Evolutionary conservation across 257 asterid species (phyloP), one percentile per base, ranked within the genome.

Genomic region (Ballota nigra): DNA sequence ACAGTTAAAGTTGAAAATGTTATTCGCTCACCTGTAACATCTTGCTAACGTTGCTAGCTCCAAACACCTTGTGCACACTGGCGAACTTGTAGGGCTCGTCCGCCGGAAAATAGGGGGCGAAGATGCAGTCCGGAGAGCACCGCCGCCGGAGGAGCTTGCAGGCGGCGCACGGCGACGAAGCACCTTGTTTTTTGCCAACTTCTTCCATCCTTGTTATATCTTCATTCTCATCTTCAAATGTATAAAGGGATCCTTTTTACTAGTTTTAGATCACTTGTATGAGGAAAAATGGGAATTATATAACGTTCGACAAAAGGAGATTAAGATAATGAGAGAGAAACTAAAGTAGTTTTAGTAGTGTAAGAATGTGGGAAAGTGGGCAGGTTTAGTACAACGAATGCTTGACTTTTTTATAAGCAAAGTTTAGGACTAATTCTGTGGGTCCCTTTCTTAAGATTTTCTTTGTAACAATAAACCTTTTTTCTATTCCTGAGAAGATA

Each of bases 41-140:
- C 85, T 91, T 91, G 86, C 84, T 86, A 65, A 91, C 97, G 75
- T 89, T 91, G 85, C 97, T 89, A 29, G 97, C 97, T 38, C 97
- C 97, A 56, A 91, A 91, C 28, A 91, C 97, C 86, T 83, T 89
- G 69, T 91, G 96, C 66, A 91, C 96, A 24, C 95, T 79, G 63
- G 95, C 96, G 75, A 91, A 91, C 79, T 91, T 89, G 2, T 72
- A 88, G 20, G 96, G 95, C 72, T 91, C 92, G 19, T 91, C 96
- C 10, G 97, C 96, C 33, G 96, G 91, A 66, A 91, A 91, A 79
- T 89, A 84, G 22, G 96, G 96, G 3, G 95, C 83, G 68, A 91
- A 91, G 8, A 89, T 79, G 72, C 96, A 91, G 19, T 86, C 96
- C 12, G 71, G 82, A 4, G 91, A 82, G 75, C 97, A 91, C 68